These are phyloP conservation scores for Passiflora organensis DNA, from an alignment of 345 rosid genomes.

Conservation along the genomic window DNA sequence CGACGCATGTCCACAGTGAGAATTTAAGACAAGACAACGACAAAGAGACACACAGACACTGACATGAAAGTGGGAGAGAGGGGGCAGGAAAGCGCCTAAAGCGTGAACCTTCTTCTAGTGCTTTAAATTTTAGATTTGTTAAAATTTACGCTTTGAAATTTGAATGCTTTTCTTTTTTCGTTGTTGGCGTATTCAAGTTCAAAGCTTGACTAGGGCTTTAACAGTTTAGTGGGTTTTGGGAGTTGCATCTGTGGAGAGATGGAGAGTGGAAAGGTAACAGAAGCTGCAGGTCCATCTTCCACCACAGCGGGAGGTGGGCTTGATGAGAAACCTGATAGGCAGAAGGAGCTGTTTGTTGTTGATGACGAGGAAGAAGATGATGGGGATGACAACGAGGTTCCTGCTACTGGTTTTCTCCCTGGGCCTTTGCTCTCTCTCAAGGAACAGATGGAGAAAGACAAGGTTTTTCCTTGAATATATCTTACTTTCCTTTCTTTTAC, in stretches of 20 bases:
- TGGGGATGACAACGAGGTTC: constrained; percentile 7
- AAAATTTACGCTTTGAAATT: too few species aligned
- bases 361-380: constrained; percentile 23
- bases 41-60: too few species aligned
- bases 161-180: too few species aligned
- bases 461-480: constrained; percentile 26
- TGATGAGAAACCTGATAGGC: constrained; percentile 7
- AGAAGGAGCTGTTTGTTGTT: constrained; percentile 7
- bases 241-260: not conserved
- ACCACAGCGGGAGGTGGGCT: not conserved
- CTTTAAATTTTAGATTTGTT: too few species aligned
- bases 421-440: constrained; percentile 52
- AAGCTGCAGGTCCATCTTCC: constrained; percentile 24
- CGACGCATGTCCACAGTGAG: not conserved
- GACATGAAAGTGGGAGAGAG: too few species aligned
- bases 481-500: not conserved
- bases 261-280: constrained; percentile 13
- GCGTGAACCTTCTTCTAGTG: too few species aligned
- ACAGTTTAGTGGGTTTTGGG: too few species aligned
- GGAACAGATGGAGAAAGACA: constrained; percentile 55
- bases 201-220: too few species aligned
- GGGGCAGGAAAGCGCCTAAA: too few species aligned
- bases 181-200: not conserved
- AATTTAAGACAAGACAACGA: not conserved
- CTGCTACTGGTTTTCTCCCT: constrained; percentile 38